Evolutionary conservation across 805 yeast genomes (phyloP).

Genomic region (Ogataea degrootiae): DNA sequence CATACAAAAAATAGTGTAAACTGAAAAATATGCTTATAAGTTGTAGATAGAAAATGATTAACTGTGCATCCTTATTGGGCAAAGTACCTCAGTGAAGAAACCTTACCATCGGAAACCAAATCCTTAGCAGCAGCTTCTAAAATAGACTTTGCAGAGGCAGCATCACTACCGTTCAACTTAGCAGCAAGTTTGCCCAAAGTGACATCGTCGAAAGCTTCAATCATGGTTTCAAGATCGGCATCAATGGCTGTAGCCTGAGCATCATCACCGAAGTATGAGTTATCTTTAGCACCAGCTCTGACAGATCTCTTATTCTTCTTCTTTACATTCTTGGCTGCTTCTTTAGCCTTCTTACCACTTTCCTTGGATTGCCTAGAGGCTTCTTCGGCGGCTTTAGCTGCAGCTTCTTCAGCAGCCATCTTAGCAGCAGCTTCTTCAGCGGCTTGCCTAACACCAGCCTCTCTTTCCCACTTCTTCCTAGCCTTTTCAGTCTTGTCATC

Average conservation of each 20-base stretch:
- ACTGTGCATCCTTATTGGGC: constrained; percentile 1
- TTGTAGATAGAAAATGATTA: no score
- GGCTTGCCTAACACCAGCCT: constrained; percentile 95
- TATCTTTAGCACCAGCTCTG: constrained; percentile 79
- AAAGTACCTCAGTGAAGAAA: constrained; percentile 30
- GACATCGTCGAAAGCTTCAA: constrained; percentile 76
- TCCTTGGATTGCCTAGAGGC: constrained; percentile 57
- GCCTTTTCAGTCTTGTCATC: constrained; percentile 94
- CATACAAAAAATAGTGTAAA: no score
- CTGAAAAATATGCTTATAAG: no score
- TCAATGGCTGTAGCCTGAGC: constrained; percentile 63
- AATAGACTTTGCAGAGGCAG: constrained; percentile 54
- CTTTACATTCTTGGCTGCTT: constrained; percentile 94
- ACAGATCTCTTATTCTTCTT: constrained; percentile 67
- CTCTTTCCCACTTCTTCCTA: constrained; percentile 94
- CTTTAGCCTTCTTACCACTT: constrained; percentile 76
- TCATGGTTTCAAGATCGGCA: constrained; percentile 71
- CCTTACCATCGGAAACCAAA: constrained; percentile 48
- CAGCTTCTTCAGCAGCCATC: constrained; percentile 84
- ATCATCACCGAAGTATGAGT: constrained; percentile 78
- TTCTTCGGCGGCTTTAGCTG: constrained; percentile 71
- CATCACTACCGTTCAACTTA: constrained; percentile 55
- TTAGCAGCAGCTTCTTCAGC: constrained; percentile 86
- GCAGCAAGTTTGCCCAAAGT: constrained; percentile 72
- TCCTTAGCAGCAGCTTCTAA: constrained; percentile 51